Base-by-base conservation (phyloP, 441 rosid species). In the Kokia cookei region DNA sequence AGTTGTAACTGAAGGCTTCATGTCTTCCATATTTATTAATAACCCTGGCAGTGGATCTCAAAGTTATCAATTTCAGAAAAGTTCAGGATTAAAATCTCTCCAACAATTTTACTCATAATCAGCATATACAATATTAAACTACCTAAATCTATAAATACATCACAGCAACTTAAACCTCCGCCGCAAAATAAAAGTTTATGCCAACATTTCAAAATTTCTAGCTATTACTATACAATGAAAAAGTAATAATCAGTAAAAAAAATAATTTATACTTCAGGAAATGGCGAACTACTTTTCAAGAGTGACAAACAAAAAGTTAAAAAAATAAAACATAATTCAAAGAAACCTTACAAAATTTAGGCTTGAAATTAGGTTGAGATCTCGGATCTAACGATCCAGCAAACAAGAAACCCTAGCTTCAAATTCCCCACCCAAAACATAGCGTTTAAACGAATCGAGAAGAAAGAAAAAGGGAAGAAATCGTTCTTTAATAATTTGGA, bases 21-120 rank as follows among this genome's bases (percentile, higher is more conserved):
- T 14, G 12, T 84, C 91, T 74, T 83, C 94, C 92, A 86, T 86
- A 29, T 72, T n/a, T 76, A 76, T 73, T 48, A 63, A 47, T 62
- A 66, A 73, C 85, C 74, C 77, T 64, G 71, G 69, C 47, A 74
- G 9, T 10, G 9, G 47, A 63, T 37, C 48, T 17, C 47, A 63
- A 63, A 63, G 22, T 63, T 35, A 35, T 50, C 58, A 50, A 29
- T 29, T 27, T 47, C 55, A 3, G 15, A 48, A 29, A 29, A 65
- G 22, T 11, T 58, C 29, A 12, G 19, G 35, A 26, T 58, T 26
- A 2, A 14, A 58, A 24, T 24, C 62, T 3, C 37, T 32, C 37
- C 37, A 32, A 32, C 37, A 32, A 32, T 32, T 32, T 32, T 32
- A 32, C 37, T 32, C 37, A 4, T 32, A 32, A 32, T 32, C 37